These are phyloP conservation scores for Hortiboletus campestris DNA, from an alignment of 768 basidiomycete species.

Conservation along the genomic window DNA sequence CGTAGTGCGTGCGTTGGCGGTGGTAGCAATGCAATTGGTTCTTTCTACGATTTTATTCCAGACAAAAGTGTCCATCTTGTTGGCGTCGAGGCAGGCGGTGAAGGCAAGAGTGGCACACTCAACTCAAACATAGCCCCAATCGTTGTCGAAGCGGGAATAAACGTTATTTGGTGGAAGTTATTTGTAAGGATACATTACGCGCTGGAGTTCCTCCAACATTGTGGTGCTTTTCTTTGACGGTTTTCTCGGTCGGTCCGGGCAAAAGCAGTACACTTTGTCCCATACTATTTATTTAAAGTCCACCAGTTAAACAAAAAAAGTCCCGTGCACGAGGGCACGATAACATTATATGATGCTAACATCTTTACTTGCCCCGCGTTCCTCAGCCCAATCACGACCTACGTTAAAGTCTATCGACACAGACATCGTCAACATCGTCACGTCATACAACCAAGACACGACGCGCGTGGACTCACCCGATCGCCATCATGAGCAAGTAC, in stretches of 20 bases:
- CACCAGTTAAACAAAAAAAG: background rate
- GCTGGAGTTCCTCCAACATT: no score
- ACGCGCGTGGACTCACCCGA: constrained; percentile 6
- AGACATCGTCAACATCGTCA: background rate
- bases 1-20: background rate
- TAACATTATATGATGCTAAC: background rate
- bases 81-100: background rate
- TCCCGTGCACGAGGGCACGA: no score
- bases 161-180: no score
- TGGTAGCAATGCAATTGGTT: background rate
- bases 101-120: background rate
- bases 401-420: constrained; percentile 4
- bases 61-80: background rate
- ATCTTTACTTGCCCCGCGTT: background rate
- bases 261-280: background rate
- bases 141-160: no score
- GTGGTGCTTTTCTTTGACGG: no score
- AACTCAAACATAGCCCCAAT: no score
- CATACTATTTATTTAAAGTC: background rate
- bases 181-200: no score
- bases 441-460: background rate
- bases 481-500: constrained; percentile 16
- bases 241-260: no score
- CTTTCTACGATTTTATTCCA: background rate
- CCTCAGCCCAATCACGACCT: background rate